Evolutionary conservation across 208 protist genomes (phyloP), one percentile per base, ranked within the genome.

Genomic region (Crithidia mellificae): DNA sequence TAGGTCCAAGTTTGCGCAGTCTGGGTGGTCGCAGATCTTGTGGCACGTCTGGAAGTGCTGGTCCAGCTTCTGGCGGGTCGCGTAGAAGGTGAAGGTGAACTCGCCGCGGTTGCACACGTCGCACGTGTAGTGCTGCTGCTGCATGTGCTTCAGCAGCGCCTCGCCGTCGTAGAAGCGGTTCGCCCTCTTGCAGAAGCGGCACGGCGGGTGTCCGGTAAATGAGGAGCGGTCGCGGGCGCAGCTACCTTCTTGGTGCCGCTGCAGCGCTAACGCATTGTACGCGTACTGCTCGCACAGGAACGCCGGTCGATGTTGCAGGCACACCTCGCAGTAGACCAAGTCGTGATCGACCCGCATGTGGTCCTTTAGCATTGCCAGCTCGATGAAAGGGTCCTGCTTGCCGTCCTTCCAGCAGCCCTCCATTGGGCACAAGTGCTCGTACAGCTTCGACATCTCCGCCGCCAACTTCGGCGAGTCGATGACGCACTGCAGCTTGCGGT

Each of bases 201-300:
- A 97, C 20, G 61, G 74, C 12, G 90, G 88, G 80, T 97, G 92
- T 6, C 92, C 92, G 19, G 82, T 84, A 67, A 97, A 97, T 36
- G 88, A 83, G 15, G 71, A 54, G 50, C 64, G 56, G 63, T 97
- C 89, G 32, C 77, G 54, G 32, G 49, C 49, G 69, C 81, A 94
- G 39, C 44, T 41, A 27, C 92, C 92, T 14, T 85, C 65, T 38
- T 85, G 63, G 68, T 97, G 92, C 36, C 84, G 50, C 54, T 79
- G 59, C 32, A 95, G 59, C 0, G 68, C 75, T 27, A 69, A 62
- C 25, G 27, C 56, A 17, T 49, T 63, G 72, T 97, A 97, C 29
- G 90, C 63, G n/a, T 69, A 57, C 56, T 95, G 90, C 80, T 97
- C 89, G 51, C 84, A 92, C 41, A 97, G 80, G 66, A 97, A 95